Percentiles rank a stretch among this genome's conserved stretches.
Conservation (phyloP, 2,329 filamentous ascomycete genomes). For the Colletotrichum sublineola region DNA sequence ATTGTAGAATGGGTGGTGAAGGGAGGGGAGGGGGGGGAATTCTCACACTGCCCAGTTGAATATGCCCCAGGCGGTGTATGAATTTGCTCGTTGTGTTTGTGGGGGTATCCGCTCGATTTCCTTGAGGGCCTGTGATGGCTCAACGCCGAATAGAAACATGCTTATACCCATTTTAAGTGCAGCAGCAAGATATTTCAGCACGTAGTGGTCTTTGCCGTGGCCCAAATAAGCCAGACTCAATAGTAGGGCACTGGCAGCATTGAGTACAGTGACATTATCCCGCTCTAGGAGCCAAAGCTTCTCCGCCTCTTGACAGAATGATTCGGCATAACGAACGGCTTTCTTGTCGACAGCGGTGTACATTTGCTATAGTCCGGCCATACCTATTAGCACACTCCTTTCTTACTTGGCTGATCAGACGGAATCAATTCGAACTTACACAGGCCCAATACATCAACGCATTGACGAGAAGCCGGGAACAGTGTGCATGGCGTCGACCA, state of each 20-base stretch:
- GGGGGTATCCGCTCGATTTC: slow-evolving; percentile 37
- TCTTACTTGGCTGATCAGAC: neutral
- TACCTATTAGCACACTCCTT: neutral
- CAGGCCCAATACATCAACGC: slow-evolving; percentile 52
- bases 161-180: slow-evolving; percentile 49
- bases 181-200: slow-evolving; percentile 48
- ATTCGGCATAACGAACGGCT: neutral
- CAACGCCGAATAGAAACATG: slow-evolving; percentile 49
- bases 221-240: slow-evolving; percentile 52
- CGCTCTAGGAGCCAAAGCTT: slow-evolving; percentile 45
- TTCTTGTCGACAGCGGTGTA: slow-evolving; percentile 46
- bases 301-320: slow-evolving; percentile 46
- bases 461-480: slow-evolving; percentile 53
- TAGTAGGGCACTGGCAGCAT: slow-evolving; percentile 51
- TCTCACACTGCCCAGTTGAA: slow-evolving; percentile 57
- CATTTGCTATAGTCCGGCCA: slow-evolving; percentile 49
- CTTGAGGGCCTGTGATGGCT: slow-evolving; percentile 4
- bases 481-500: slow-evolving; percentile 45
- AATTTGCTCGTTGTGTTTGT: slow-evolving; percentile 21
- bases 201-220: slow-evolving; percentile 52
- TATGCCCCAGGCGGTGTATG: slow-evolving; percentile 48
- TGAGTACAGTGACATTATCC: slow-evolving; percentile 40
- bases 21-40: too few relatives aligned
- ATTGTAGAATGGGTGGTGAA: too few relatives aligned
- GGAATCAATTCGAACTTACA: slow-evolving; percentile 46